Evolutionary conservation across 2,329 filamentous ascomycete species (phyloP).

Genomic region (Neophaeococcomyces mojaviensis): DNA sequence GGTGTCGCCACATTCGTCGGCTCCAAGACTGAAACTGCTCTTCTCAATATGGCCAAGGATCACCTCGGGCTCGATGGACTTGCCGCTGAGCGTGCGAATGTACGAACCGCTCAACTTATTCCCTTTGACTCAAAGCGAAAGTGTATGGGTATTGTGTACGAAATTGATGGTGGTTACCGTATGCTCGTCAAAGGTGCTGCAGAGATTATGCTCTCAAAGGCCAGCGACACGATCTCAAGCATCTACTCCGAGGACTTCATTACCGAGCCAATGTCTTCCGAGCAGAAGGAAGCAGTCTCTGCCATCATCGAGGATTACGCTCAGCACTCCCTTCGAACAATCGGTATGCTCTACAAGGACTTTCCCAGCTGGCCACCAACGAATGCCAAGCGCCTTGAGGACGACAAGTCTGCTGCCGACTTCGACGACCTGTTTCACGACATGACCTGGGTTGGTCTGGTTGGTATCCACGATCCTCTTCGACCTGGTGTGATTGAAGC

Average conservation of each 20-base stretch:
- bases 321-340: slow-evolving; percentile 61
- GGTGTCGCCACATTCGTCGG: slow-evolving; percentile 62
- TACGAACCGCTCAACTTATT: slow-evolving; percentile 57
- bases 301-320: slow-evolving; percentile 37
- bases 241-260: slow-evolving; percentile 20
- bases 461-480: slow-evolving; percentile 69
- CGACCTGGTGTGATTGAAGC: slow-evolving; percentile 60
- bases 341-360: slow-evolving; percentile 66
- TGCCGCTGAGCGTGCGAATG: slow-evolving; percentile 54
- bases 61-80: slow-evolving; percentile 59
- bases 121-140: slow-evolving; percentile 71
- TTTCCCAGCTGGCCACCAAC: slow-evolving; percentile 61
- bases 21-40: slow-evolving; percentile 69
- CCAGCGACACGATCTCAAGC: slow-evolving; percentile 29
- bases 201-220: slow-evolving; percentile 37
- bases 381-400: slow-evolving; percentile 48
- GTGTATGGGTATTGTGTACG: slow-evolving; percentile 49
- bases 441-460: slow-evolving; percentile 65
- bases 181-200: slow-evolving; percentile 43
- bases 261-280: slow-evolving; percentile 18
- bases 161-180: slow-evolving; percentile 34
- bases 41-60: slow-evolving; percentile 62
- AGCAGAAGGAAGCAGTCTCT: slow-evolving; percentile 25
- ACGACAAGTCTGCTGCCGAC: slow-evolving; percentile 54
- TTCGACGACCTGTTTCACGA: slow-evolving; percentile 63